Conservation (phyloP, 192 early-diverging fungal species). For the Rhizophagus prolifer region DNA sequence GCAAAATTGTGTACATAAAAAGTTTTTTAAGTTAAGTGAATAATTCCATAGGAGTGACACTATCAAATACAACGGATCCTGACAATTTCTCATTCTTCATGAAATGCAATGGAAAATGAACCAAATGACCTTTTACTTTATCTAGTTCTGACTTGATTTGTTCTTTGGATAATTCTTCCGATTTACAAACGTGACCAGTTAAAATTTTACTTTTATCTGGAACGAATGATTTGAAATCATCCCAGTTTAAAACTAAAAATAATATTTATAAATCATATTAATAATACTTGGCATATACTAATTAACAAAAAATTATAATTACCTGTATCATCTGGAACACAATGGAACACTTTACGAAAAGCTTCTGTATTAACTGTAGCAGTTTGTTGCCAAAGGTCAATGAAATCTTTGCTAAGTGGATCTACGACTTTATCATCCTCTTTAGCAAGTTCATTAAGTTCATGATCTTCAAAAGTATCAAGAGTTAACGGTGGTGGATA, state of each 20-base stretch:
- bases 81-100: conserved; percentile 34
- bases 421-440: conserved; percentile 56
- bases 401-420: conserved; percentile 64
- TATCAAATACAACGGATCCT: conserved; percentile 42
- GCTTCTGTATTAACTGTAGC: conserved; percentile 66
- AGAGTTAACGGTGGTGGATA: conserved; percentile 24
- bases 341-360: conserved; percentile 81
- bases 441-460: conserved; percentile 30
- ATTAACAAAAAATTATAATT: neutral
- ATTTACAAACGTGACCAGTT: conserved; percentile 39
- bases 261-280: neutral
- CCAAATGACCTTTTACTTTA: conserved; percentile 45
- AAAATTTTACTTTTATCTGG: conserved; percentile 43
- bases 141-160: conserved; percentile 38
- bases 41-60: conserved; percentile 55
- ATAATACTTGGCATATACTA: neutral
- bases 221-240: conserved; percentile 49
- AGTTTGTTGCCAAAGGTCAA: conserved; percentile 58
- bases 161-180: conserved; percentile 15
- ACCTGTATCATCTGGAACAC: conserved; percentile 76
- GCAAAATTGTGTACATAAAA: too few species aligned
- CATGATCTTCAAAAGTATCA: conserved; percentile 31
- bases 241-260: conserved; percentile 48
- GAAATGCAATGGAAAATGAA: conserved; percentile 40
- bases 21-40: conserved; percentile 42